Percentiles rank a stretch among this genome's conserved stretches.
These are phyloP conservation scores for Tagetes erecta DNA, from an alignment of 129 eudicot genomes.

Conservation along the genomic window DNA sequence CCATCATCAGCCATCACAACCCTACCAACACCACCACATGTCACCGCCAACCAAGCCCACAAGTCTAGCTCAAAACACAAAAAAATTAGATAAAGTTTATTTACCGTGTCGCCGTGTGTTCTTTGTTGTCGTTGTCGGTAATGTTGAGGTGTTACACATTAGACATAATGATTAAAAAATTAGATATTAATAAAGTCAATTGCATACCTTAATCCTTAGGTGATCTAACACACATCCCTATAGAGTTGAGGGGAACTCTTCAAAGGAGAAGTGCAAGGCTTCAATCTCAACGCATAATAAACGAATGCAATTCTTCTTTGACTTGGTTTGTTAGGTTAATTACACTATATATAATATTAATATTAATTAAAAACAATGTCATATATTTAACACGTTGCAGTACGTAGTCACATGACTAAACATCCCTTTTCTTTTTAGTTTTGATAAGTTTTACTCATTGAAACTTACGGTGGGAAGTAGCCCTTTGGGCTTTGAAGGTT, in stretches of 20 bases:
- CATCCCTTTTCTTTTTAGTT: neutral
- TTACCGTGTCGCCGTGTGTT: neutral
- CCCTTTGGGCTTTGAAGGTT: too few species aligned
- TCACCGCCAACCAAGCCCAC: too few species aligned
- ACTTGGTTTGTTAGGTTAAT: conserved; percentile 5
- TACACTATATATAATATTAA: neutral
- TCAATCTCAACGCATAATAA: neutral
- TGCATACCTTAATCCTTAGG: conserved; percentile 10
- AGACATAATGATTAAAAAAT: neutral
- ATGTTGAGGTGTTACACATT: neutral
- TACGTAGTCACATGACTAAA: neutral
- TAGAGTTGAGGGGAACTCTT: neutral
- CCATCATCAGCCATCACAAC: too few species aligned
- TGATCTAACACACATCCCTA: conserved; percentile 10
- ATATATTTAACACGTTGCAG: neutral
- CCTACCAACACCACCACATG: too few species aligned
- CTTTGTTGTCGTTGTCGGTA: neutral
- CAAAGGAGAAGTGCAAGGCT: conserved; percentile 5
- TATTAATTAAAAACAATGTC: neutral
- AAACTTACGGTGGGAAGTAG: neutral
- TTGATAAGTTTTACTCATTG: neutral
- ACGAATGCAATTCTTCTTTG: neutral
- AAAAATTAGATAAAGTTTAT: neutral
- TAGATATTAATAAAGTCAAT: neutral
- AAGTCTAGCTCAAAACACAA: neutral